These are phyloP conservation scores for Blastobotrys illinoisensis DNA, from an alignment of 1,139 yeast species.

Conservation along the genomic window DNA sequence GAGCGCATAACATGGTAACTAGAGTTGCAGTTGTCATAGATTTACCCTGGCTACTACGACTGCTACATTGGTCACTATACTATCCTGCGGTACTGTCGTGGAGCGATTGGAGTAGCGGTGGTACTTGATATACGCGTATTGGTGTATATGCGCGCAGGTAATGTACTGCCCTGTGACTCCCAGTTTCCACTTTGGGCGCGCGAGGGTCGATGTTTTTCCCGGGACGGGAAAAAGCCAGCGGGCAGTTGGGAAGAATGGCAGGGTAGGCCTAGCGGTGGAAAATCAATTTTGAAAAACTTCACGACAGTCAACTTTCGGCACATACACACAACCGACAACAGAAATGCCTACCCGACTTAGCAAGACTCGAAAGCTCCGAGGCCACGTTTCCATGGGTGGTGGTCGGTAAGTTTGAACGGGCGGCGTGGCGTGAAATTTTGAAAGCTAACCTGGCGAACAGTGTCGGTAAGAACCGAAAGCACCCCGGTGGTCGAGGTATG, in stretches of 20 bases:
- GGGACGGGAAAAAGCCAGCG: not conserved
- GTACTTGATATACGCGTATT: not conserved
- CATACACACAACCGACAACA: slow-evolving; percentile 9
- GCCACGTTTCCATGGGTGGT: slow-evolving; percentile 96
- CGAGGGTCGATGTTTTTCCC: not conserved
- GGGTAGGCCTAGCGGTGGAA: not conserved
- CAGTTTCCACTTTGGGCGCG: not conserved
- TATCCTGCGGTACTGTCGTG: too few species aligned
- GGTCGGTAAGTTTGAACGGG: slow-evolving; percentile 56
- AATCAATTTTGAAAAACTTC: not conserved
- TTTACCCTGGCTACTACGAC: too few species aligned
- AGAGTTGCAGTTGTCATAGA: too few species aligned
- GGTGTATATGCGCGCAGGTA: not conserved
- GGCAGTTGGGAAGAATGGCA: not conserved
- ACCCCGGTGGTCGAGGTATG: slow-evolving; percentile 99
- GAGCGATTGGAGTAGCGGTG: too few species aligned
- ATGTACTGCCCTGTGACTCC: not conserved
- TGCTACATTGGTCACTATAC: too few species aligned
- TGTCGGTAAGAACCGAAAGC: slow-evolving; percentile 91
- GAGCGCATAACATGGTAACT: too few species aligned
- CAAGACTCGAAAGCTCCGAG: slow-evolving; percentile 99
- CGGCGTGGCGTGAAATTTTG: too few species aligned
- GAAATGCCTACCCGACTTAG: slow-evolving; percentile 98
- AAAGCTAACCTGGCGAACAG: not conserved
- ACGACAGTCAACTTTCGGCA: not conserved